phyloP scores from a whole-genome alignment of 2,329 filamentous ascomycete genomes.

The Trichoderma simmonsii region DNA sequence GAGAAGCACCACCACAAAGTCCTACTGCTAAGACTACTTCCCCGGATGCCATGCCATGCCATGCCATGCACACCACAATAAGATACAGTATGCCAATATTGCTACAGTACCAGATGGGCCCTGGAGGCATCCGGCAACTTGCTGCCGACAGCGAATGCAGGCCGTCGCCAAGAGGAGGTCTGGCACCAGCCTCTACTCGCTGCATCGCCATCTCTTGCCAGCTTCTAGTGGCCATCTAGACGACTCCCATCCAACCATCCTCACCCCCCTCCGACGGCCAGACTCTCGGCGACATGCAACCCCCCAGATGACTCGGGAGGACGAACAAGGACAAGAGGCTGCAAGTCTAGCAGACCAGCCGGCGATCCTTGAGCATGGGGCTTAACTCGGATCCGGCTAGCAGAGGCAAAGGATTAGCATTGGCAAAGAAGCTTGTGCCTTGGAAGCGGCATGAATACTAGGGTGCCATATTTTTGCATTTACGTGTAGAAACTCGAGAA shows the following conservation, averaged over 20 bases:
- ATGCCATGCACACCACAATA: neutral
- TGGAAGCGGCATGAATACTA: neutral
- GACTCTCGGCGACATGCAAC: constrained; percentile 25
- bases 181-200: neutral
- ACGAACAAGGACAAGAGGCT: neutral
- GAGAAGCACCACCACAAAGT: neutral
- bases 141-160: constrained; percentile 7
- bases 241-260: neutral
- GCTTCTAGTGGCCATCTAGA: constrained; percentile 18
- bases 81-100: neutral
- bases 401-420: neutral
- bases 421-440: neutral
- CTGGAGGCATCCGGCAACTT: constrained; percentile 2
- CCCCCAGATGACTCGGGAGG: neutral
- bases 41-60: neutral
- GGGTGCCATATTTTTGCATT: neutral
- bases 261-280: constrained; percentile 18
- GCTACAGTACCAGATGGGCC: neutral
- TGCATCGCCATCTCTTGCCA: neutral
- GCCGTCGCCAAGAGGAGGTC: neutral
- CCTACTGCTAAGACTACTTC: neutral
- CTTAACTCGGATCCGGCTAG: neutral
- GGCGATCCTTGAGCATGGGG: constrained; percentile 12
- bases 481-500: neutral
- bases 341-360: neutral